Evolutionary conservation across 2,329 filamentous ascomycete genomes (phyloP), one percentile per base, ranked within the genome.

Genomic region (Zasmidium cellare): DNA sequence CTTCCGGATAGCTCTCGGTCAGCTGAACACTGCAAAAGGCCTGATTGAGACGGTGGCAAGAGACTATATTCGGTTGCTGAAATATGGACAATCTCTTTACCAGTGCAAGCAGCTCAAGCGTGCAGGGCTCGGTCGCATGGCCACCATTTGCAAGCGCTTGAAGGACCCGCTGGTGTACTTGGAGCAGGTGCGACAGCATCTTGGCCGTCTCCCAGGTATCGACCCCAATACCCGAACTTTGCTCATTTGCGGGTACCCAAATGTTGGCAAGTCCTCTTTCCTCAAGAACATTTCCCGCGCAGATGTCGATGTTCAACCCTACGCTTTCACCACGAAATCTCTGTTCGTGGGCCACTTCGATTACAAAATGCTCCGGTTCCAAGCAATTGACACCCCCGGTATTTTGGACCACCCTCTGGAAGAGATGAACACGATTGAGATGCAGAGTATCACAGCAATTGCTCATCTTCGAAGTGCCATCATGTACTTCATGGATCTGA

Each of bases 351-450:
- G 94, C 59, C 94, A 99, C 78, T 97, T 97, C 74, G 92, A 96
- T 78, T 96, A 96, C 82, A 96, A 96, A 79, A 94, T 93, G 79
- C 82, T 92, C 66, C 84, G 90, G 62, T 92, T 92, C 79, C 89
- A 92, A 79, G 92, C 92, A 24, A 97, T 99, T 68, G 94, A 99
- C 77, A 99, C 94, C 11, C 93, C 93, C n/a, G 94, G 94, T 82
- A 96, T 99, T 67, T 80, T 99, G 60, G 94, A 99, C 69, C 94
- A 99, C 75, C 92, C 93, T 35, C 85, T 99, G 9, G 94, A 97
- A 78, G 94, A 97, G 80, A 99, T 97, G 94, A 96, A 97, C 79
- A 97, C 94, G 2, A 99, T 99, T 72, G 94, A 99, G 78, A 97
- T 97, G 91, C 94, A 97, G 81, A 90, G 90, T 61, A 97, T 99